Conservation (phyloP, 2,329 filamentous ascomycete genomes). For the Kalmusia sp. region DNA sequence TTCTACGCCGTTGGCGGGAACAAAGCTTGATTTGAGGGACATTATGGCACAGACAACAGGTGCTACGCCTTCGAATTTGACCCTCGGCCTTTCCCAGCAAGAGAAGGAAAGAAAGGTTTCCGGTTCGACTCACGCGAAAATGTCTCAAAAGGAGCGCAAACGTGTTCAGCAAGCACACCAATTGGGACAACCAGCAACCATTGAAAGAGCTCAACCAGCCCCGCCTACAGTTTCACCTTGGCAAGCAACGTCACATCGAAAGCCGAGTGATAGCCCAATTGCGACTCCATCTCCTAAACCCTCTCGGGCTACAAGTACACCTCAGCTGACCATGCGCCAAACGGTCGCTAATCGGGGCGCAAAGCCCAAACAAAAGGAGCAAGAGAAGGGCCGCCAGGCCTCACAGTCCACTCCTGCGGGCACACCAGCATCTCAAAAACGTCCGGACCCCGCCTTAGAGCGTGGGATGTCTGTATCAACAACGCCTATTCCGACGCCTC, state of each 20-base stretch:
- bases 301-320: conserved; percentile 45
- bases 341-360: conserved; percentile 54
- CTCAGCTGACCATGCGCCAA: conserved; percentile 67
- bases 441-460: conserved; percentile 27
- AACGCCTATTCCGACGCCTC: conserved; percentile 47
- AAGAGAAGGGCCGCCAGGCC: conserved; percentile 21
- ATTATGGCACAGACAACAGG: conserved; percentile 72
- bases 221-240: conserved; percentile 43
- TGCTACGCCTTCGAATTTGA: conserved; percentile 59
- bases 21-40: conserved; percentile 76
- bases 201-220: conserved; percentile 36
- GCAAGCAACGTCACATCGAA: conserved; percentile 40
- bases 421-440: conserved; percentile 34
- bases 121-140: conserved; percentile 60
- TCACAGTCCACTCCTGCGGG: conserved; percentile 16
- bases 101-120: conserved; percentile 45
- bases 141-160: conserved; percentile 94
- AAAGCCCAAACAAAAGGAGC: conserved; percentile 34
- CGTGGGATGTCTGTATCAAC: conserved; percentile 45
- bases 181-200: conserved; percentile 26
- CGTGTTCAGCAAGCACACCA: conserved; percentile 53
- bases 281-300: conserved; percentile 27
- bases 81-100: conserved; percentile 58
- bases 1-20: conserved; percentile 59
- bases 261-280: conserved; percentile 30